Conservation (phyloP, 768 basidiomycete species). For the Floccularia luteovirens region DNA sequence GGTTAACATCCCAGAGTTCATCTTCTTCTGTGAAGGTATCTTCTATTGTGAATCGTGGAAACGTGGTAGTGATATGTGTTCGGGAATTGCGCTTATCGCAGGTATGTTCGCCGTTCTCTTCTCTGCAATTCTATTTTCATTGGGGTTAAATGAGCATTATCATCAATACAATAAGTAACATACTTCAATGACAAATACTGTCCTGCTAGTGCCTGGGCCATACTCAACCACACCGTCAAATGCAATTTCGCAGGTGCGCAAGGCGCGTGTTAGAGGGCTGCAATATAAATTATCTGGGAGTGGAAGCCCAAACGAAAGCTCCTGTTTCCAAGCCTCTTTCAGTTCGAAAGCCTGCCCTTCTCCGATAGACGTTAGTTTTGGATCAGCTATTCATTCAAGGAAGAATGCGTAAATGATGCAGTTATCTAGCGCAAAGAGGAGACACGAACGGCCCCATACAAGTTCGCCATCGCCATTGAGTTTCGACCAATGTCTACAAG, state of each 20-base stretch:
- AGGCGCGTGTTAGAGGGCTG: conserved; percentile 58
- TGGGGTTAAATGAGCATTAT: background rate
- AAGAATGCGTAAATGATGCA: background rate
- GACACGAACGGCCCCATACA: conserved; percentile 63
- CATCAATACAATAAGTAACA: background rate
- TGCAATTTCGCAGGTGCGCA: conserved; percentile 46
- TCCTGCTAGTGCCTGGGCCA: conserved; percentile 11
- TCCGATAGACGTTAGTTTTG: conserved; percentile 53
- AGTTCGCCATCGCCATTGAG: conserved; percentile 58
- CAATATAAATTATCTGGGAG: conserved; percentile 49
- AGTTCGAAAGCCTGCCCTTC: conserved; percentile 44
- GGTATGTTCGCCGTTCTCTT: conserved; percentile 60
- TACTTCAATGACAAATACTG: conserved; percentile 51
- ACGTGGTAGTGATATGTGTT: conserved; percentile 38
- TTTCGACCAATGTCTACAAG: conserved; percentile 53
- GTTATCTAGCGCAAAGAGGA: background rate
- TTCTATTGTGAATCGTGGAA: conserved; percentile 50
- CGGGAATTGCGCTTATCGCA: conserved; percentile 56
- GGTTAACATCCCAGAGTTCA: conserved; percentile 49
- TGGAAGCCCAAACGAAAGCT: conserved; percentile 34
- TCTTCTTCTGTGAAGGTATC: conserved; percentile 56
- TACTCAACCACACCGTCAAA: conserved; percentile 30
- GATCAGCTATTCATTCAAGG: conserved; percentile 49
- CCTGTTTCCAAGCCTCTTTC: conserved; percentile 38
- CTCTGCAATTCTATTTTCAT: conserved; percentile 49